Conservation (phyloP, 495 filamentous ascomycete species). For the Hypoxylon lenormandii region DNA sequence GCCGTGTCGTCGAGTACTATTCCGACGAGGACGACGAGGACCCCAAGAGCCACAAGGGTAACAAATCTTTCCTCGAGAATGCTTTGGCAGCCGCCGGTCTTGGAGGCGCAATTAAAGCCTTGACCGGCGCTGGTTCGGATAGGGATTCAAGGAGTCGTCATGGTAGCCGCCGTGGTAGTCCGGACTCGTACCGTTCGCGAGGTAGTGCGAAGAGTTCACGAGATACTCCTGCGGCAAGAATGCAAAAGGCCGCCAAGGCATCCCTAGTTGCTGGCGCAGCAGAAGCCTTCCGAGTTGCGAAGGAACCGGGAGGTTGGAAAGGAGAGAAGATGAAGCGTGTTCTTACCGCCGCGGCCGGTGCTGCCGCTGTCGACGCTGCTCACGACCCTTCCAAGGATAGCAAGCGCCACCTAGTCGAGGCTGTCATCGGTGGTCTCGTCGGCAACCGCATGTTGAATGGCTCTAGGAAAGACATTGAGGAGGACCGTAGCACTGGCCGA, state of each 20-base stretch:
- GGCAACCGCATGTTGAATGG: slow-evolving; percentile 85
- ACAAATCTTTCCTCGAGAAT: slow-evolving; percentile 79
- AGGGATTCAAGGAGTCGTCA: slow-evolving; percentile 65
- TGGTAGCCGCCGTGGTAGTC: slow-evolving; percentile 62
- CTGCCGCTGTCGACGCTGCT: slow-evolving; percentile 84
- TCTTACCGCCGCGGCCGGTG: slow-evolving; percentile 84
- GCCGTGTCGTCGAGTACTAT: slow-evolving; percentile 61
- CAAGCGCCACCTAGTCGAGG: slow-evolving; percentile 74
- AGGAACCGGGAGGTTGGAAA: slow-evolving; percentile 84
- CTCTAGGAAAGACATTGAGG: slow-evolving; percentile 70
- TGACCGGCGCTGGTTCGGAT: slow-evolving; percentile 63
- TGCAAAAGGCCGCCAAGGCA: slow-evolving; percentile 86
- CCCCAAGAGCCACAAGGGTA: slow-evolving; percentile 61
- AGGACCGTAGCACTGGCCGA: slow-evolving; percentile 63
- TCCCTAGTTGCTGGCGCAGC: slow-evolving; percentile 86
- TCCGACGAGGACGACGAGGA: slow-evolving; percentile 67
- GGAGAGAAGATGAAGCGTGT: slow-evolving; percentile 88
- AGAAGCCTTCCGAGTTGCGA: slow-evolving; percentile 87
- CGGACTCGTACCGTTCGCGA: slow-evolving; percentile 60
- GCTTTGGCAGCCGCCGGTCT: slow-evolving; percentile 75
- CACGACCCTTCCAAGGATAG: slow-evolving; percentile 78
- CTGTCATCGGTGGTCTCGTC: slow-evolving; percentile 85
- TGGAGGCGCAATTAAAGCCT: slow-evolving; percentile 69
- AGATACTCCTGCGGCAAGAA: slow-evolving; percentile 60
- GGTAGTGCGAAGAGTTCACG: slow-evolving; percentile 58